Base-by-base conservation (phyloP, 768 basidiomycete genomes). In the Infundibulicybe gibba region DNA sequence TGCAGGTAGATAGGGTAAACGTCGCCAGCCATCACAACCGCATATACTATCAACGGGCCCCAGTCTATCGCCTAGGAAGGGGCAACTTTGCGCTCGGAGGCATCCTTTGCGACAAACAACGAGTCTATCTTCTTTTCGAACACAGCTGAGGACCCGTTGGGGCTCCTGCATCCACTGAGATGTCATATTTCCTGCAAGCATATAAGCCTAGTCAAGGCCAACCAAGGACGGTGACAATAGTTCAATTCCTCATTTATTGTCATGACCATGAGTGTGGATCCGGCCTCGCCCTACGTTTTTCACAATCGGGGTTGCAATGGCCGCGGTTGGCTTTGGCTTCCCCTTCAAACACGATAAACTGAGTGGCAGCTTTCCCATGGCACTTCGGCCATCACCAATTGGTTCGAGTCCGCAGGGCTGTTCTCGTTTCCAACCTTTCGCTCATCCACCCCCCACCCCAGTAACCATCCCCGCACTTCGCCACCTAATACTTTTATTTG, bases 31-130 rank as follows among this genome's bases (percentile, higher is more conserved):
- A 79, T 86, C 71, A 87, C 87, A 46, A 95, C 65, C 12, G 85
- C 87, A 59, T 94, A 97, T 2, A 97, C 71, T 2, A 90, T 95
- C 53, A 97, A 67, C 17, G 90, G 85, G 13, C 93, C 91, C 92
- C 94, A 97, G 58, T 94, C 93, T 34, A 84, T 83, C 82, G n/a
- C 93, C 93, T 11, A 78, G 60, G 98, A 94, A 0, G 91, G 94
- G 1, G 81, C 80, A 6, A 92, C 83, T 60, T 90, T 84, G 45
- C 84, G 77, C 47, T 85, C 85, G 0, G 87, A 75, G 2, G 76
- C 74, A 57, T 95, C 92, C 43, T 85, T 79, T 5, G 88, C 90
- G 6, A 83, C 54, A 56, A 78, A 89, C 2, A 82, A 80, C 58
- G n/a, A n/a, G n/a, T 70, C 75, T 16, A 70, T 56, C 56, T 75